Percentiles rank a stretch among this genome's conserved stretches.
phyloP scores from a whole-genome alignment of 2,329 filamentous ascomycete genomes.

The Rachicladosporium sp. region DNA sequence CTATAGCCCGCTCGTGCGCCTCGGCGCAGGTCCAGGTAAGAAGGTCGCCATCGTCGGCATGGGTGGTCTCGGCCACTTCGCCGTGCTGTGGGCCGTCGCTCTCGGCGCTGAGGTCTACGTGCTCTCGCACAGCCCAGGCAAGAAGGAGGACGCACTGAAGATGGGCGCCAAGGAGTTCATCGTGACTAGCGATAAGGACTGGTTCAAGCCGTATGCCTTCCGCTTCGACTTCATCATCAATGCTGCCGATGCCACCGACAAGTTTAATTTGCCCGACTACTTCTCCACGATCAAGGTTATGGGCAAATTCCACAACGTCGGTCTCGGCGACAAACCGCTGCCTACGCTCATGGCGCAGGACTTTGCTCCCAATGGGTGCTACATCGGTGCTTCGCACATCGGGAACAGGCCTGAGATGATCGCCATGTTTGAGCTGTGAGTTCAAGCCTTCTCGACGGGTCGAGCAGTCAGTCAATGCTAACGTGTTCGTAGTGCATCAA shows the following conservation, averaged over 20 bases:
- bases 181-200: conserved; percentile 44
- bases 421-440: conserved; percentile 36
- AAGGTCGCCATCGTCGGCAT: conserved; percentile 66
- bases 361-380: conserved; percentile 59
- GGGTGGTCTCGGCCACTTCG: conserved; percentile 40
- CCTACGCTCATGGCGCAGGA: conserved; percentile 45
- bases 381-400: conserved; percentile 39
- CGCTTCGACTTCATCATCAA: conserved; percentile 68
- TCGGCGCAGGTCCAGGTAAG: conserved; percentile 64
- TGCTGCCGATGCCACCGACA: conserved; percentile 55
- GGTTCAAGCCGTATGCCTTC: conserved; percentile 42
- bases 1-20: conserved; percentile 64
- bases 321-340: conserved; percentile 64
- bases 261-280: conserved; percentile 60
- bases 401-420: conserved; percentile 36
- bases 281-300: conserved; percentile 70
- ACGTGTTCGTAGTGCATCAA: conserved; percentile 21
- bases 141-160: conserved; percentile 48
- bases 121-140: conserved; percentile 46
- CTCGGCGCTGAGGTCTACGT: conserved; percentile 51
- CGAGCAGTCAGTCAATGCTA: too few species aligned
- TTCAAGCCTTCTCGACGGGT: too few species aligned
- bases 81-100: conserved; percentile 36
- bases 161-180: conserved; percentile 52
- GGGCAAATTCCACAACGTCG: conserved; percentile 64